Evolutionary conservation across 345 rosid genomes (phyloP), one percentile per base, ranked within the genome.

Genomic region (Trapa incisa): DNA sequence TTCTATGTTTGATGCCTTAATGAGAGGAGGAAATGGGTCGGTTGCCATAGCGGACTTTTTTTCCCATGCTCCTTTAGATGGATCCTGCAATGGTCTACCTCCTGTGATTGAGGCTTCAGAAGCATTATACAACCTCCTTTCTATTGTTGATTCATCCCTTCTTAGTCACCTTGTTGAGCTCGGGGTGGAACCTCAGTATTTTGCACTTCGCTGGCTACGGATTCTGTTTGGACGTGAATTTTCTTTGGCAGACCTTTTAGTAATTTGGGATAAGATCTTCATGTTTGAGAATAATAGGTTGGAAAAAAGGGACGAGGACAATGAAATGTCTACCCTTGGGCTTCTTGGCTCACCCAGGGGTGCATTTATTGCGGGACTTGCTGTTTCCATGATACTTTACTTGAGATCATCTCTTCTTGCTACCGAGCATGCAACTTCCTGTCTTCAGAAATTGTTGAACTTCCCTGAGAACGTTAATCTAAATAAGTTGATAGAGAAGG

Each of bases 141-240:
- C 88, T 8, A 70, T 84, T 10, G 88, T 83, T 36, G 99, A 91
- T 83, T 81, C 95, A 52, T 89, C 94, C 71, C 85, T 91, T 65
- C 89, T 87, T 75, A 82, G 87, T 75, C 99, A 94, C 78, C 87
- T 94, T 37, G 84, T 87, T 35, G 96, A 90, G 67, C 93, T 85
- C 6, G 88, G 94, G 68, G 94, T 85, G 71, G 92, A 86, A 78
- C 96, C 89, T n/a, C 94, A 88, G 76, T 88, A 90, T 76, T 90
- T 88, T 78, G 84, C 88, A 61, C 94, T 84, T 53, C 92, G 89
- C 56, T 93, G 98, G 98, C 70, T 90, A 67, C 74, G 98, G 1
- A 92, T 88, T 74, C 74, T 85, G 75, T 85, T 87, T 76, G 98
- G 98, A 65, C 84, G 98, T 63, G 98, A 92, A 68, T 86, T 92